phyloP scores from a whole-genome alignment of 129 eudicot genomes.

The Erigeron canadensis region DNA sequence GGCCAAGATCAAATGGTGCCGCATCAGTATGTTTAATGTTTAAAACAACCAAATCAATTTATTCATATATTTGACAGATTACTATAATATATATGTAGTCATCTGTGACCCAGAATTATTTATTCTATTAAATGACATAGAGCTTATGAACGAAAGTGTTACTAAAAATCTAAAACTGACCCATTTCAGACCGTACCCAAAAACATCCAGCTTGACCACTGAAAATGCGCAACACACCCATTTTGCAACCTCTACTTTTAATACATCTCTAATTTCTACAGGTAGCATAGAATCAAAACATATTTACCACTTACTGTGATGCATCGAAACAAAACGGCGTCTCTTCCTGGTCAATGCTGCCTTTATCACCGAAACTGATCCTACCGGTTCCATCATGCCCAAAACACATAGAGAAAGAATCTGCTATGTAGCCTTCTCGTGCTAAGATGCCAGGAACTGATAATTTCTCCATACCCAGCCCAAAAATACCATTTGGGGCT shows the following conservation, averaged over 20 bases:
- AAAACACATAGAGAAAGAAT: constrained; percentile 94
- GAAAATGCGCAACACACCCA: neutral
- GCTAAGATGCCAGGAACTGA: constrained; percentile 81
- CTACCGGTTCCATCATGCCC: constrained; percentile 77
- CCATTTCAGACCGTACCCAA: neutral
- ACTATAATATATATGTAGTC: too few relatives aligned
- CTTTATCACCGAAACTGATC: constrained; percentile 84
- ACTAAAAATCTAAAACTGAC: neutral
- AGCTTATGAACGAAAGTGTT: neutral
- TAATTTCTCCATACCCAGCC: constrained; percentile 75
- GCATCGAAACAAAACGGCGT: constrained; percentile 63
- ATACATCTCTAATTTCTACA: constrained; percentile 9
- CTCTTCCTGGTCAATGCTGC: constrained; percentile 68
- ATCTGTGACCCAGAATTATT: too few relatives aligned
- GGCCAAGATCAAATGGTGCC: too few relatives aligned
- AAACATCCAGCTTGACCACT: neutral
- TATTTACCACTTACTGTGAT: constrained; percentile 59
- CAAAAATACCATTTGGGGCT: constrained; percentile 81
- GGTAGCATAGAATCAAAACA: constrained; percentile 3
- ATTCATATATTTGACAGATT: too few relatives aligned
- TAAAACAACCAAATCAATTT: too few relatives aligned
- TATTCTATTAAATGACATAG: too few relatives aligned
- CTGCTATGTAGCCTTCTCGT: constrained; percentile 54
- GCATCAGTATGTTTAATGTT: too few relatives aligned
- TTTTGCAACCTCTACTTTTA: neutral